Evolutionary conservation across 1,284 basidiomycete species (phyloP), one percentile per base, ranked within the genome.

Genomic region (Austroboletus niveus): DNA sequence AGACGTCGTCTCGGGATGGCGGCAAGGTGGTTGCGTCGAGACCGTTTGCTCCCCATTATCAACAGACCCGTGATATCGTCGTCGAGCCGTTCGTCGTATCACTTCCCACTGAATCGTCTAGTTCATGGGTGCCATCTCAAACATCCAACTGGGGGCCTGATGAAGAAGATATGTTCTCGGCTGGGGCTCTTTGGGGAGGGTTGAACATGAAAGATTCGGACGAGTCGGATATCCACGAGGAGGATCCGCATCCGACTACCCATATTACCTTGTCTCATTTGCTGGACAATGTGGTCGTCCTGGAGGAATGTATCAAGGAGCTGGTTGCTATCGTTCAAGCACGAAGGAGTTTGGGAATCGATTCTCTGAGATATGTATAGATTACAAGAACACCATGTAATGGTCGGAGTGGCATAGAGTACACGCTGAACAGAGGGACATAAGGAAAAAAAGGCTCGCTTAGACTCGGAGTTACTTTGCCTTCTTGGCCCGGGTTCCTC

Each of bases 261-360:
- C 63, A 52, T 15, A 79, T 93, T 29, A 92, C 89, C 11, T 75
- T 97, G 32, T 94, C 92, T 30, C 85, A 83, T 57, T 68, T 97
- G 52, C 73, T 99, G 61, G 97, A 99, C 69, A 98, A 99, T 65
- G 88, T 95, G 27, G 93, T 99, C 20, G 85, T 99, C 47, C 70
- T 99, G 55, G 95, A 99, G 71, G 96, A 99, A 72, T 88, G 89
- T 53, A 87, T 98, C 61, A 97, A 98, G 74, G 96, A 99, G 70
- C 72, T 97, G 45, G 84, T 88, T 30, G 92, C 92, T 20, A 87
- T 96, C 53, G 82, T 97, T 50, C 87, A 90, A 70, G 92, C 90
- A 22, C 76, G 95, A 56, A 76, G 92, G 60, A 88, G 86, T 66
- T 72, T 95, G 54, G 94, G 94, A 1, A 88, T 98, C 57, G 94